Percentiles rank a stretch among this genome's conserved stretches.
These are phyloP conservation scores for Fusarium pilosicola DNA, from an alignment of 2,329 filamentous ascomycete genomes.

Conservation along the genomic window DNA sequence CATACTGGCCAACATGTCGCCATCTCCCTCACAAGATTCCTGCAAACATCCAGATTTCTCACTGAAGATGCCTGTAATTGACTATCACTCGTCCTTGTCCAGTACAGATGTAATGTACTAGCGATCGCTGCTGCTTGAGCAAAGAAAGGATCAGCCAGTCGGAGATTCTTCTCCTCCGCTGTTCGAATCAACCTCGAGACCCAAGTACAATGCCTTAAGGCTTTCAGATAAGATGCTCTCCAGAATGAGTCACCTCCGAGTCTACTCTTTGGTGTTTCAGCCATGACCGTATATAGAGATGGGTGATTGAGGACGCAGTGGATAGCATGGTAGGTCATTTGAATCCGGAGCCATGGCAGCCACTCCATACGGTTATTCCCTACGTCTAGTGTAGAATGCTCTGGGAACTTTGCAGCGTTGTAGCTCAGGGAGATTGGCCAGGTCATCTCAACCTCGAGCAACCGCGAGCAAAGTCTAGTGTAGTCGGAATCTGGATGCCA, in stretches of 20 bases:
- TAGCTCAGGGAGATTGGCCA: slow-evolving; percentile 5
- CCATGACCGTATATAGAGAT: slow-evolving; percentile 8
- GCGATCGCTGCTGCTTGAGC: slow-evolving; percentile 27
- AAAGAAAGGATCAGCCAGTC: slow-evolving; percentile 24
- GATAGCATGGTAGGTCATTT: slow-evolving; percentile 25
- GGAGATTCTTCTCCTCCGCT: slow-evolving; percentile 7
- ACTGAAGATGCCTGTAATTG: neutral
- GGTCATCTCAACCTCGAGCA: neutral
- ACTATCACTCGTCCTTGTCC: slow-evolving; percentile 1
- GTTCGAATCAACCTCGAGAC: slow-evolving; percentile 21
- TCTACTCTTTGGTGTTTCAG: slow-evolving; percentile 4
- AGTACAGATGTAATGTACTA: slow-evolving; percentile 15
- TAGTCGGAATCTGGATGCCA: slow-evolving; percentile 31
- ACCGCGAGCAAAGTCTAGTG: neutral
- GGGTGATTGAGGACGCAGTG: slow-evolving; percentile 28
- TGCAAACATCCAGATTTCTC: slow-evolving; percentile 11
- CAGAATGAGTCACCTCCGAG: slow-evolving; percentile 17
- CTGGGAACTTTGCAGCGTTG: neutral
- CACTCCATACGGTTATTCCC: neutral
- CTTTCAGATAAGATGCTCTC: slow-evolving; percentile 20
- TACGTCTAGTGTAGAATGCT: neutral
- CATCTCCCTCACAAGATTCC: slow-evolving; percentile 20
- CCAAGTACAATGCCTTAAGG: slow-evolving; percentile 27
- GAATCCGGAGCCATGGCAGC: slow-evolving; percentile 19
- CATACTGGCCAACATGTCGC: slow-evolving; percentile 24